Percentiles rank a stretch among this genome's conserved stretches.
phyloP scores from a whole-genome alignment of 1,284 basidiomycete species.

The Vanrija humicola region DNA sequence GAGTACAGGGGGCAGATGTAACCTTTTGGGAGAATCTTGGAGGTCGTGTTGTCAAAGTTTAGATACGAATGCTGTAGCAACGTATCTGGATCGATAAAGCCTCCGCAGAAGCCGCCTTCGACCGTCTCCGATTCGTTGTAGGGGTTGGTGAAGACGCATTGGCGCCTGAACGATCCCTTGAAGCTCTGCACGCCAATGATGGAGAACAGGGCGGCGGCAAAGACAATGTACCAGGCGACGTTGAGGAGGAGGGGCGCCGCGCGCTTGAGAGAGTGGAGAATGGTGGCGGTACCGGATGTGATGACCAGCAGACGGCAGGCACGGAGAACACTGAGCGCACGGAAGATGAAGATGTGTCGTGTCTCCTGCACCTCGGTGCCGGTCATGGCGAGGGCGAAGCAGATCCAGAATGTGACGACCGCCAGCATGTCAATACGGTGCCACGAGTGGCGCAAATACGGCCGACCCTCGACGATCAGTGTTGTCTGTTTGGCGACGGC shows the following conservation, averaged over 20 bases:
- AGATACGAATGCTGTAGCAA: slow-evolving; percentile 42
- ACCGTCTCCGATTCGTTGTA: slow-evolving; percentile 34
- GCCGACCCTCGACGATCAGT: slow-evolving; percentile 49
- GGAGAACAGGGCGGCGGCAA: slow-evolving; percentile 84
- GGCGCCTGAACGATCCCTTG: slow-evolving; percentile 70
- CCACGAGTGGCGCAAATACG: slow-evolving; percentile 92
- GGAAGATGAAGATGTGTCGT: slow-evolving; percentile 79
- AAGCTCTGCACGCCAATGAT: slow-evolving; percentile 90
- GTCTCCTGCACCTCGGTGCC: slow-evolving; percentile 62
- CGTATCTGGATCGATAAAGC: slow-evolving; percentile 62
- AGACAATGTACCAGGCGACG: slow-evolving; percentile 86
- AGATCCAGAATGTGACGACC: slow-evolving; percentile 57
- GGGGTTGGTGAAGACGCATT: slow-evolving; percentile 50
- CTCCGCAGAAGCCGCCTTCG: slow-evolving; percentile 61
- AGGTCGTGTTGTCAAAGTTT: slow-evolving; percentile 30
- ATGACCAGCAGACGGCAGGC: slow-evolving; percentile 79
- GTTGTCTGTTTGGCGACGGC: slow-evolving; percentile 50
- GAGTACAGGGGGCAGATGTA: slow-evolving; percentile 81
- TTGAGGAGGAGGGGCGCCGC: slow-evolving; percentile 82
- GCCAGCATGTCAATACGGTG: slow-evolving; percentile 86
- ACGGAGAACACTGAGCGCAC: slow-evolving; percentile 83
- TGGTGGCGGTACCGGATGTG: slow-evolving; percentile 90
- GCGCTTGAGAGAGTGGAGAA: slow-evolving; percentile 87
- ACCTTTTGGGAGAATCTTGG: slow-evolving; percentile 61
- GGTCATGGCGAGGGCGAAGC: slow-evolving; percentile 64